These are phyloP conservation scores for Diaporthe ampelina DNA, from an alignment of 2,329 filamentous ascomycete species.

Conservation along the genomic window DNA sequence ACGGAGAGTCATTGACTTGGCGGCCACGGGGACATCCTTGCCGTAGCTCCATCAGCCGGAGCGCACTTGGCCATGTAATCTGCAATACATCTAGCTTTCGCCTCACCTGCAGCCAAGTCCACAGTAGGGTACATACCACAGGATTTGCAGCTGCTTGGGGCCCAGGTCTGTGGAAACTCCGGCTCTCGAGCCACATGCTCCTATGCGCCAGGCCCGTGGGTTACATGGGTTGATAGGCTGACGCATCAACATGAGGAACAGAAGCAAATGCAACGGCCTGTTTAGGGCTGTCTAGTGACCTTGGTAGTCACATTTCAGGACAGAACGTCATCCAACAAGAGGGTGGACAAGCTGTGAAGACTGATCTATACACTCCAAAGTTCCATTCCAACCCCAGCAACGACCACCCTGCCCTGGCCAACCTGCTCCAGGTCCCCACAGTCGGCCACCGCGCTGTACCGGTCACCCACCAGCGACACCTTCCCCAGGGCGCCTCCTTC, in stretches of 20 bases:
- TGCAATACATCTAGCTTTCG: constrained; percentile 1
- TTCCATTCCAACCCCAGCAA: constrained; percentile 64
- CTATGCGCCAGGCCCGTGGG: not conserved
- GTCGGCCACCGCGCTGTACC: constrained; percentile 73
- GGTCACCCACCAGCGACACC: constrained; percentile 61
- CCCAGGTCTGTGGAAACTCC: not conserved
- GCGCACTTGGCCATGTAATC: not conserved
- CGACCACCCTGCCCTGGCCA: constrained; percentile 50
- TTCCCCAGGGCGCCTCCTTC: constrained; percentile 33
- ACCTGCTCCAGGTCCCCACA: constrained; percentile 65
- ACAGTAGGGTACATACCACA: not conserved
- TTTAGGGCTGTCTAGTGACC: not conserved
- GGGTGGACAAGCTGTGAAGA: no score
- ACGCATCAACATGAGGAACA: not conserved
- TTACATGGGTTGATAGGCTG: not conserved
- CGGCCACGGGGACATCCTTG: constrained; percentile 22
- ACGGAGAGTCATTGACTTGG: constrained; percentile 16
- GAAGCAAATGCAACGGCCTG: not conserved
- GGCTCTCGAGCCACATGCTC: not conserved
- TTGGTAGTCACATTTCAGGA: not conserved
- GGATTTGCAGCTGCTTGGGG: not conserved
- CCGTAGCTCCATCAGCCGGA: not conserved
- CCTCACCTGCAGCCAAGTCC: constrained; percentile 21
- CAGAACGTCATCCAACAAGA: not conserved
- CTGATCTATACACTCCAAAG: constrained; percentile 51